A percentile compares a stretch with the other conserved stretches of the same genome.
Conservation (phyloP, 306 rosid genomes). For the Dryas drummondii region DNA sequence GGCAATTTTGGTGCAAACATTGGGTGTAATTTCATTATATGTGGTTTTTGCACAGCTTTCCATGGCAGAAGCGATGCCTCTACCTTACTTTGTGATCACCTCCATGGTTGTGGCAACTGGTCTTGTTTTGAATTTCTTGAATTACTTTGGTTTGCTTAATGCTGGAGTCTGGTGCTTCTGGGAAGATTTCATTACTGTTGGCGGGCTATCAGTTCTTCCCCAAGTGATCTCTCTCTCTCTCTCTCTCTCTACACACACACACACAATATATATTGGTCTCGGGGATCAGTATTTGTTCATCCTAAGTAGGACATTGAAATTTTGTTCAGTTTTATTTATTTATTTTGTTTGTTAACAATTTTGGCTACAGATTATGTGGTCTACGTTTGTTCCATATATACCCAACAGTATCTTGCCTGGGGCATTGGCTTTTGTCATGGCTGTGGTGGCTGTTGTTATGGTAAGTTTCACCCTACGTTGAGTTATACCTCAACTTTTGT, state of each 20-base stretch:
- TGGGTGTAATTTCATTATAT: constrained; percentile 63
- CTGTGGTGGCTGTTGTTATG: constrained; percentile 51
- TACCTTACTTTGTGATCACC: constrained; percentile 60
- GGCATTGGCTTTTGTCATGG: constrained; percentile 52
- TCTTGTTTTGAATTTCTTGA: constrained; percentile 69
- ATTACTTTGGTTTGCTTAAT: constrained; percentile 64
- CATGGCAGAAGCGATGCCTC: constrained; percentile 82
- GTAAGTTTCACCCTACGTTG: constrained; percentile 32
- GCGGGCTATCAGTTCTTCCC: constrained; percentile 81
- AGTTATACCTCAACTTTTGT: constrained; percentile 8
- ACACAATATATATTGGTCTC: background rate
- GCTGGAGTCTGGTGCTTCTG: constrained; percentile 62
- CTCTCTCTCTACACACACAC: constrained; percentile 6
- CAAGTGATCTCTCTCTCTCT: constrained; percentile 51
- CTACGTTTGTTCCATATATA: constrained; percentile 89
- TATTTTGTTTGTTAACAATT: background rate
- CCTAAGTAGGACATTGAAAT: background rate
- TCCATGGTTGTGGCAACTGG: constrained; percentile 64
- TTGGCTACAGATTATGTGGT: constrained; percentile 89
- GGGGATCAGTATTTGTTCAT: background rate
- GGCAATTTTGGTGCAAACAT: constrained; percentile 76
- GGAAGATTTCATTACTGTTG: constrained; percentile 89
- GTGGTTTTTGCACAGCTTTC: constrained; percentile 71
- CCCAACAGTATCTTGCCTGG: constrained; percentile 90
- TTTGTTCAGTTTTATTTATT: background rate